These are phyloP conservation scores for Pseudoturritis turrita DNA, from an alignment of 345 rosid genomes.

Conservation along the genomic window DNA sequence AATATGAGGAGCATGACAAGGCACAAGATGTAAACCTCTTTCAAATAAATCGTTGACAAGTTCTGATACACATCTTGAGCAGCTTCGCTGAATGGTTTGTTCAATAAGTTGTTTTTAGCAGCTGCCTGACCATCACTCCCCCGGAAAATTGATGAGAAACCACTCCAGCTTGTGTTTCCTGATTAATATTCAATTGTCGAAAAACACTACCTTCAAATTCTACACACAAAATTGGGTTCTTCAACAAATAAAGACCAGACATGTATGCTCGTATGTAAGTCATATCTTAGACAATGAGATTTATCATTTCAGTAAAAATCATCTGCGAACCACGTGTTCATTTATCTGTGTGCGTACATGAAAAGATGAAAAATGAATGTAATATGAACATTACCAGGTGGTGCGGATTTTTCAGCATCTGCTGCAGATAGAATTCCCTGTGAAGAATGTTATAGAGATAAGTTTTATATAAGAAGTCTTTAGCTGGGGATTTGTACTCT, in stretches of 20 bases:
- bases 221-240: not conserved
- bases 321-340: not conserved
- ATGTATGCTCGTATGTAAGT: not conserved
- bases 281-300: not conserved
- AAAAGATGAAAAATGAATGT: not conserved
- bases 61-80: conserved; percentile 43
- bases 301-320: not conserved
- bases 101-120: conserved; percentile 49
- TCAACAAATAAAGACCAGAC: not conserved
- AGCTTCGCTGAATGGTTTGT: conserved; percentile 45
- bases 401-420: conserved; percentile 51
- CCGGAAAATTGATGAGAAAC: conserved; percentile 81
- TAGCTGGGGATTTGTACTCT: not conserved
- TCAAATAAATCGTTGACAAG: conserved; percentile 61
- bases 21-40: conserved; percentile 52
- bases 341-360: not conserved
- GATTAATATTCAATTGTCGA: not conserved
- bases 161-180: conserved; percentile 69
- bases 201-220: not conserved
- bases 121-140: conserved; percentile 49
- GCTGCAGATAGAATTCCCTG: conserved; percentile 51
- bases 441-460: not conserved
- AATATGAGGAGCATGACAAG: not conserved
- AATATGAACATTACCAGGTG: conserved; percentile 51
- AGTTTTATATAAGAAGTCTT: not conserved